Base-by-base conservation (phyloP, 345 rosid genomes). In the Eucalyptus sp. region DNA sequence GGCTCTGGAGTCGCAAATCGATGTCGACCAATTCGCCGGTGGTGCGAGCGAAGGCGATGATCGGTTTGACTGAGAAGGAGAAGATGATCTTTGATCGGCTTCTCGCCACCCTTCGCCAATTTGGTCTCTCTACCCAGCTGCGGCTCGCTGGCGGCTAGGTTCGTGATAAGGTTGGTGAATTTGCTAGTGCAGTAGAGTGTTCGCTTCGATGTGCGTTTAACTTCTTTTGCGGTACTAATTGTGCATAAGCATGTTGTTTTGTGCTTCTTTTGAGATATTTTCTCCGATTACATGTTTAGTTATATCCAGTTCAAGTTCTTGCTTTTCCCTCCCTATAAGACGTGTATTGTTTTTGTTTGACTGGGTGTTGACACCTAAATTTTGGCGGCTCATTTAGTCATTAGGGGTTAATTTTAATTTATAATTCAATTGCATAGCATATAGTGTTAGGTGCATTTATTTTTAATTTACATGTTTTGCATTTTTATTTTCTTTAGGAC, bases 111-210 rank as follows among this genome's bases (percentile, higher is more conserved):
- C 92, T 95, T 76, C 94, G 91, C 88, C 94, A 94, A 89, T 96
- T 94, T 90, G 89, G 93, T 68, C 97, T 97, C 90, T 87, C 92
- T 66, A 97, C 97, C 14, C 94, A 94, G 92, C 98, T 97, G 89
- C 98, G 99, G 14, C 98, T 97, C 66, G 99, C 99, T 52, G 99
- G 99, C 76, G 99, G 99, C 12, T 97, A 98, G 99, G 99, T 97
- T 43, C 99, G 98, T 31, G 99, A 98, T 90, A 98, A 98, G 99
- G 99, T 96, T 20, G 68, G 68, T 62, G 0, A 12, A 29, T 62
- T 62, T 6, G 68, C 16, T 3, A 29, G 66, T 13, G 66, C 66
- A 60, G 15, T 25, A 27, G 68, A 4, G 68, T 6, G 68, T 62
- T 62, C 17, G 16, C 31, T 62, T 62, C 8, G 68, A 62, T 29